A percentile compares a stretch with the other conserved stretches of the same genome.
Evolutionary conservation across 495 filamentous ascomycete genomes (phyloP).

Genomic region (Penicillium fimorum): DNA sequence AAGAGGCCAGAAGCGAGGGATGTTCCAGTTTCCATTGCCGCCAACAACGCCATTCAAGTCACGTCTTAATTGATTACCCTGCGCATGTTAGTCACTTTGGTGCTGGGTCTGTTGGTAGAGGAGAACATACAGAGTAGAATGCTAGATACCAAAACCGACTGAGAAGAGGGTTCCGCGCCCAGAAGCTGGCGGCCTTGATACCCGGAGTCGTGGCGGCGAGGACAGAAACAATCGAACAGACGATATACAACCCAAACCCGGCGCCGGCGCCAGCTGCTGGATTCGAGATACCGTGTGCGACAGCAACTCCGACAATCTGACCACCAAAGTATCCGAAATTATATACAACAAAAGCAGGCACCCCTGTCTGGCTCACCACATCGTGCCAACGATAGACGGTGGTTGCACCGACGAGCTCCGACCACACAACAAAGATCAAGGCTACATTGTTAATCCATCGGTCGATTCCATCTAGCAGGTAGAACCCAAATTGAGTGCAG

Average conservation of each 20-base stretch:
- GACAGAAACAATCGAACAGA: conserved; percentile 13
- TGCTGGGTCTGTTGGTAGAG: not conserved
- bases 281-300: conserved; percentile 29
- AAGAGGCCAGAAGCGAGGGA: conserved; percentile 33
- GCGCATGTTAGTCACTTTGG: not conserved
- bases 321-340: conserved; percentile 39
- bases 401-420: conserved; percentile 25
- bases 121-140: conserved; percentile 20
- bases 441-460: conserved; percentile 30
- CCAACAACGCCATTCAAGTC: conserved; percentile 25
- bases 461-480: conserved; percentile 28
- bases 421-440: conserved; percentile 30
- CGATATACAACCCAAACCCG: conserved; percentile 28
- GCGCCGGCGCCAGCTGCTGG: conserved; percentile 29
- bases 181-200: conserved; percentile 29
- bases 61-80: conserved; percentile 29
- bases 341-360: conserved; percentile 28
- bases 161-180: conserved; percentile 25
- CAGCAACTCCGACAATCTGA: conserved; percentile 32
- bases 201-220: conserved; percentile 25
- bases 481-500: conserved; percentile 29
- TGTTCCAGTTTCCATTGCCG: conserved; percentile 37
- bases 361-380: conserved; percentile 31
- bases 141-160: conserved; percentile 26
- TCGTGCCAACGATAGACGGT: conserved; percentile 31